Evolutionary conservation across 768 basidiomycete species (phyloP).

Genomic region (Lactarius hengduanensis): DNA sequence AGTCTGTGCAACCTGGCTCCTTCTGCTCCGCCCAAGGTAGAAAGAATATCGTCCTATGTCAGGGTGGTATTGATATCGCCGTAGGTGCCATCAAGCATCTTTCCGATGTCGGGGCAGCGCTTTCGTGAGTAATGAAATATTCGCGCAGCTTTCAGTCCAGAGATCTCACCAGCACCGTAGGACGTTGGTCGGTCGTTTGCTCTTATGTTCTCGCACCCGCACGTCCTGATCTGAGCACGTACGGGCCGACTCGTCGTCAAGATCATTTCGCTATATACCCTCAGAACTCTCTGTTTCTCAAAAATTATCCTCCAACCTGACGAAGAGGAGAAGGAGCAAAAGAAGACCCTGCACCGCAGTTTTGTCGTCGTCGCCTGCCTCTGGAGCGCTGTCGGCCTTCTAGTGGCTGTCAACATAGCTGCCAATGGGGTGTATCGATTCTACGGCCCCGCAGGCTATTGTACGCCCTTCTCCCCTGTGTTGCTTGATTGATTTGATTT

Average conservation of each 20-base stretch:
- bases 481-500: background rate
- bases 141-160: background rate
- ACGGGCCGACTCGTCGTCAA: constrained; percentile 14
- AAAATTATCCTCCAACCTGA: background rate
- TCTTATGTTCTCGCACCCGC: background rate
- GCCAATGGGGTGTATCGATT: constrained; percentile 36
- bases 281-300: constrained; percentile 38
- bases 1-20: background rate
- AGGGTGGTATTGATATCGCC: background rate
- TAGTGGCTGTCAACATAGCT: constrained; percentile 39
- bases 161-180: background rate
- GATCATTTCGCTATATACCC: constrained; percentile 42
- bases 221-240: background rate
- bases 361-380: constrained; percentile 31
- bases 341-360: background rate
- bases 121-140: constrained; percentile 1
- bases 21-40: constrained; percentile 12
- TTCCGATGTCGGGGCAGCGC: background rate
- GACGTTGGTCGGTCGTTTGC: background rate
- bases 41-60: background rate
- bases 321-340: background rate
- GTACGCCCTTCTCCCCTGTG: constrained; percentile 32
- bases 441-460: constrained; percentile 44
- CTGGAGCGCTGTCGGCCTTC: constrained; percentile 42
- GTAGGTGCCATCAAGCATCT: constrained; percentile 7